Evolutionary conservation across 75 land plant species (phyloP).

Genomic region (Cryptomeria japonica): DNA sequence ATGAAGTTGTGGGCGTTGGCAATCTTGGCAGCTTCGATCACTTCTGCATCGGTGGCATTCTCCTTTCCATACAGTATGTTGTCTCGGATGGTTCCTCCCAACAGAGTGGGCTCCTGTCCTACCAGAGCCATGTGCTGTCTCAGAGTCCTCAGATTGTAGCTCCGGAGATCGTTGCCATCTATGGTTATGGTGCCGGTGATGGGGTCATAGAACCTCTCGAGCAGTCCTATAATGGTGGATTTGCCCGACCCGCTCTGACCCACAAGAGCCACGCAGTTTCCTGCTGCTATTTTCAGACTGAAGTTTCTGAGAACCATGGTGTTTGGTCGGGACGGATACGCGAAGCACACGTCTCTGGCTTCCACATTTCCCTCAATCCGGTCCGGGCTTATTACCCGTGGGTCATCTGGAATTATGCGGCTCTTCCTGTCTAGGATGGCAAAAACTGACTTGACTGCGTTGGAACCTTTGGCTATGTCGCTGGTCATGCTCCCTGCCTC

Average conservation of each 20-base stretch:
- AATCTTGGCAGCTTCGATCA: slow-evolving; percentile 34
- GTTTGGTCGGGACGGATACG: slow-evolving; percentile 48
- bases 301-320: slow-evolving; percentile 14
- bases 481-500: slow-evolving; percentile 83
- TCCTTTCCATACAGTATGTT: slow-evolving; percentile 43
- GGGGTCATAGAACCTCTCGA: slow-evolving; percentile 31
- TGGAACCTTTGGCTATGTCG: slow-evolving; percentile 69
- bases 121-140: slow-evolving; percentile 43
- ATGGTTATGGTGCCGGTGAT: slow-evolving; percentile 19
- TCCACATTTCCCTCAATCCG: slow-evolving; percentile 49
- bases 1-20: slow-evolving; percentile 56
- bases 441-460: slow-evolving; percentile 64
- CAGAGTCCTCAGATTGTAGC: slow-evolving; percentile 23
- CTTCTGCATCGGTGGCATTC: slow-evolving; percentile 31
- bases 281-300: not conserved
- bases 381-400: slow-evolving; percentile 26
- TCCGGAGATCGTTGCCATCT: slow-evolving; percentile 26
- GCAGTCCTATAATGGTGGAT: slow-evolving; percentile 12
- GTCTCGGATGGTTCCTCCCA: slow-evolving; percentile 38
- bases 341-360: slow-evolving; percentile 47
- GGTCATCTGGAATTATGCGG: slow-evolving; percentile 58
- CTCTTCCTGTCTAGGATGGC: slow-evolving; percentile 59
- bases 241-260: slow-evolving; percentile 16
- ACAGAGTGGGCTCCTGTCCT: slow-evolving; percentile 48
- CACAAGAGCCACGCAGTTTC: slow-evolving; percentile 20